Percentiles rank a stretch among this genome's conserved stretches.
Conservation (phyloP, 2,329 filamentous ascomycete genomes). For the Ceratocystis cacaofunesta region DNA sequence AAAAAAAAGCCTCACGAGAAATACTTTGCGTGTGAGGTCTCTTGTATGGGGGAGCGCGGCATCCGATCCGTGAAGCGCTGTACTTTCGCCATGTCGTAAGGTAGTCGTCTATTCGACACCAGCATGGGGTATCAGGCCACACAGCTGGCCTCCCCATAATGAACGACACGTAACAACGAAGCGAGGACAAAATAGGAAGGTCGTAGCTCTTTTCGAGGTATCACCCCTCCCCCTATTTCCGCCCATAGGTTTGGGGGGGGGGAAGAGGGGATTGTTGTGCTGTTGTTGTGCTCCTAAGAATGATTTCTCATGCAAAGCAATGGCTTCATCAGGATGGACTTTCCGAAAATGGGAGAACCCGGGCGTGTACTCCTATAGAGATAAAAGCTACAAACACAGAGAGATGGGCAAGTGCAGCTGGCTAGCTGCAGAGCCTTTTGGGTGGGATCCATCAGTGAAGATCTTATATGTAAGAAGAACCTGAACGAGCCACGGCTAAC, state of each 20-base stretch:
- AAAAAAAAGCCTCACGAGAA: neutral
- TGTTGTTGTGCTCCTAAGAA: neutral
- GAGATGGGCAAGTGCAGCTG: neutral
- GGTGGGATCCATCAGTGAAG: neutral
- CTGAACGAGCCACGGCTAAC: neutral
- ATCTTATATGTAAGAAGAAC: neutral
- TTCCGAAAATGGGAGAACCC: neutral
- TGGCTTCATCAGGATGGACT: neutral
- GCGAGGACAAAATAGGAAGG: too few species aligned
- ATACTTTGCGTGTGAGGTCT: too few species aligned
- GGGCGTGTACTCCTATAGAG: neutral
- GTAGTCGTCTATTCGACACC: too few species aligned
- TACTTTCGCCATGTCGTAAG: too few species aligned
- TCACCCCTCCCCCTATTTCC: too few species aligned
- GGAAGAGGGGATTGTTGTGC: neutral
- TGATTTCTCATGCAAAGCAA: neutral
- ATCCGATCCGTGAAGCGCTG: too few species aligned
- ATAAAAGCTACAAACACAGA: neutral
- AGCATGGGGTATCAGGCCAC: too few species aligned
- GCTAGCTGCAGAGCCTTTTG: neutral
- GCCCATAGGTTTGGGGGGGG: too few species aligned
- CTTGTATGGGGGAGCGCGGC: too few species aligned
- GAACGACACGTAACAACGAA: neutral
- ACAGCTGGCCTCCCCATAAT: neutral
- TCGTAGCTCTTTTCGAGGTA: too few species aligned